Evolutionary conservation across 345 rosid genomes (phyloP).

Genomic region (Gossypium sturtianum): DNA sequence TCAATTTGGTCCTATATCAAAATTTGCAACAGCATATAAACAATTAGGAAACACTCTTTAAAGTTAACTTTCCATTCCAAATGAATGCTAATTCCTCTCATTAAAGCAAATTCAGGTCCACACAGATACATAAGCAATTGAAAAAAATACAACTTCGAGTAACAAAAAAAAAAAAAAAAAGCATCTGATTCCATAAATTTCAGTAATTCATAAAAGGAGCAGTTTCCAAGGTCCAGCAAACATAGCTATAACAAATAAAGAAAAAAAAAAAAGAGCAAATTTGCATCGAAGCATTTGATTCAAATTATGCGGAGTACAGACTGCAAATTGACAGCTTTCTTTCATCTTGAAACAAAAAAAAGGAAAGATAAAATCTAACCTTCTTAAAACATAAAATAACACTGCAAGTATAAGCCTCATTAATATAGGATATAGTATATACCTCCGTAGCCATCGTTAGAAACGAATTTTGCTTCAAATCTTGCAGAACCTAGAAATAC

Average conservation of each 20-base stretch:
- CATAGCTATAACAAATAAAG: not conserved
- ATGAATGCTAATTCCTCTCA: not conserved
- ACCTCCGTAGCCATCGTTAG: slow-evolving; percentile 10
- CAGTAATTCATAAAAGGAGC: not conserved
- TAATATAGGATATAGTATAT: not conserved
- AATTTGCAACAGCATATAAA: not conserved
- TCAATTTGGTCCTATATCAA: slow-evolving; percentile 15
- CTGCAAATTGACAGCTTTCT: not conserved
- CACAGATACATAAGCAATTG: not conserved
- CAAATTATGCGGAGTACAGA: not conserved
- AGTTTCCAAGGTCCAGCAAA: not conserved
- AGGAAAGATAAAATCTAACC: not conserved
- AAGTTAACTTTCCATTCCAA: not conserved
- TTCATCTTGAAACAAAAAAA: not conserved
- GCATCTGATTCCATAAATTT: not conserved
- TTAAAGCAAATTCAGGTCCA: not conserved
- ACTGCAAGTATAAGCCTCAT: not conserved
- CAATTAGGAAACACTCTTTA: not conserved
- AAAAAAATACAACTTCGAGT: not conserved
- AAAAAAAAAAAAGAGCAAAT: not conserved
- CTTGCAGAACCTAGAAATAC: not conserved
- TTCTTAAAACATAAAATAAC: not conserved
- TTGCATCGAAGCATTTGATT: not conserved
- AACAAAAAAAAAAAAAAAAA: not conserved
- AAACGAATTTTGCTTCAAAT: slow-evolving; percentile 6